These are phyloP conservation scores for Avena atlantica DNA, from an alignment of 176 grass and related monocot species.

Conservation along the genomic window DNA sequence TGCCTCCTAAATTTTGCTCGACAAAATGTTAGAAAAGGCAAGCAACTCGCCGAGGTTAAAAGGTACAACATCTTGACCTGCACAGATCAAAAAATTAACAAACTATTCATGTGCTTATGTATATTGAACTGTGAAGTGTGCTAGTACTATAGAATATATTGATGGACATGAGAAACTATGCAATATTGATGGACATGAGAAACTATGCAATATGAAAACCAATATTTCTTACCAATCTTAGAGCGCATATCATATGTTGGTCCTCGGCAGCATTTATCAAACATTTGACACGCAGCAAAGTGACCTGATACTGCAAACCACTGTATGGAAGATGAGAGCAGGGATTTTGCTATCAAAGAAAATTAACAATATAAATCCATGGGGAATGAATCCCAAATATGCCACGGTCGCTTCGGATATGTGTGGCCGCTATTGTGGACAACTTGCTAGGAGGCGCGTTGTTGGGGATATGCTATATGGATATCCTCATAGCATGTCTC, in stretches of 20 bases:
- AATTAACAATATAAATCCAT: not conserved
- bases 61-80: not conserved
- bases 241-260: not conserved
- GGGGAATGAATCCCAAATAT: not conserved
- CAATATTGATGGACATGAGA: not conserved
- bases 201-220: not conserved
- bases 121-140: too few relatives aligned
- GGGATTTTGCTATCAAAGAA: not conserved
- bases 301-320: not conserved
- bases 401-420: not conserved
- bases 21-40: too few relatives aligned
- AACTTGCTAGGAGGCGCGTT: too few relatives aligned
- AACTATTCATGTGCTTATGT: too few relatives aligned
- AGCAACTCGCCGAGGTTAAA: not conserved
- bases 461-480: too few relatives aligned
- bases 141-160: too few relatives aligned
- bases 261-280: not conserved
- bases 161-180: too few relatives aligned
- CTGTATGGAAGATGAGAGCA: not conserved
- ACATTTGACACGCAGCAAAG: not conserved
- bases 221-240: constrained; percentile 1
- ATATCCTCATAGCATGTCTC: too few relatives aligned
- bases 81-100: too few relatives aligned
- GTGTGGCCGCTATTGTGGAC: too few relatives aligned
- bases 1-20: too few relatives aligned